Base-by-base conservation (phyloP, 2,329 filamentous ascomycete genomes). In the Fusarium buxicola region DNA sequence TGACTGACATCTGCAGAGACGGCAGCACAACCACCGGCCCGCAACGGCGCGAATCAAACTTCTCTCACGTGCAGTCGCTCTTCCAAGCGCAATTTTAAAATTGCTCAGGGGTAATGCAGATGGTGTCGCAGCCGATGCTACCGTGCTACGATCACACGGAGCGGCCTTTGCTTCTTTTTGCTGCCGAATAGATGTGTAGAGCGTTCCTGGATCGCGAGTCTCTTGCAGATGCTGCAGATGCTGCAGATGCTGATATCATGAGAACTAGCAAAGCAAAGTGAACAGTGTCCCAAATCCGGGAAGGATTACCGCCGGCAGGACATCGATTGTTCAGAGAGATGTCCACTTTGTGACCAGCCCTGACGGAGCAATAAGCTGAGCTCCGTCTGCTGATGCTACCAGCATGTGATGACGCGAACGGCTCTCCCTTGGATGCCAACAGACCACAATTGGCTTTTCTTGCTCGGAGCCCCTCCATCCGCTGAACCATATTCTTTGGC, bases 51-150 rank as follows among this genome's bases (percentile, higher is more conserved):
- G 62, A 65, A 63, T 58, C 44, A 56, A 47, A 48, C 16, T 28
- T 44, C 45, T 57, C 60, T 61, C 63, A 58, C 52, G 60, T 61
- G 63, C 46, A 39, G 43, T 50, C 41, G 44, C 25, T 47, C 47
- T 45, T 36, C 40, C 21, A 34, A 40, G 31, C 44, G 52, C 39
- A 67, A 63, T 60, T 58, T 65, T 69, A 61, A 69, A 60, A 69
- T 70, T 70, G 56, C 58, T 45, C 51, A 69, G 68, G 68, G 68
- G 68, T 55, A 58, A 58, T 65, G 49, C 45, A 55, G 61, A 57
- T 48, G 49, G 43, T 48, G 56, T 56, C 38, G 44, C 18, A 55
- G 50, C 45, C 56, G 63, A 69, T 70, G 65, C 58, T 52, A 69
- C 67, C 40, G 31, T 53, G 58, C 51, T 47, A 44, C 36, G 36